Conservation (phyloP, 2,329 filamentous ascomycete genomes). For the Aotearoamyces nothofagi region DNA sequence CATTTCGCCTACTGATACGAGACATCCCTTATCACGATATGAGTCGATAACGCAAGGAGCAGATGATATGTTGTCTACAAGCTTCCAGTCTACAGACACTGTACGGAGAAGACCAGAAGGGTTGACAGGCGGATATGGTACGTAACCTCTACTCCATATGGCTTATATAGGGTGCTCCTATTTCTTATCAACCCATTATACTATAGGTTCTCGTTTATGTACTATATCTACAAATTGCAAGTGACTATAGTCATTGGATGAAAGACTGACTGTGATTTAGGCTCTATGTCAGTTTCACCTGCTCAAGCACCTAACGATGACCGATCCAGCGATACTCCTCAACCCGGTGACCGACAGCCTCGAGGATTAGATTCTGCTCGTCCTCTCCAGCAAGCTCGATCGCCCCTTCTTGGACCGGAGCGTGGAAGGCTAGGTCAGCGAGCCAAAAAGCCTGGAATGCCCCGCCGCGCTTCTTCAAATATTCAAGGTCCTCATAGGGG, state of each 20-base stretch:
- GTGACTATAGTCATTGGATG: no score
- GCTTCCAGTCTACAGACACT: slow-evolving; percentile 43
- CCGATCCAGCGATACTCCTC: slow-evolving; percentile 15
- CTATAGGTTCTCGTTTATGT: not conserved
- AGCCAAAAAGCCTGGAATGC: slow-evolving; percentile 49
- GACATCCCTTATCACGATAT: slow-evolving; percentile 21
- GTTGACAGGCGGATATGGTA: slow-evolving; percentile 33
- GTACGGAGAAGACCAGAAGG: slow-evolving; percentile 39
- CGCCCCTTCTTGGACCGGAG: slow-evolving; percentile 19
- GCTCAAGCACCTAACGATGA: slow-evolving; percentile 7
- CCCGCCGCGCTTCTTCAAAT: slow-evolving; percentile 61
- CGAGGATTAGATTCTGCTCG: slow-evolving; percentile 17
- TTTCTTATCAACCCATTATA: not conserved
- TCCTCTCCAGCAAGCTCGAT: slow-evolving; percentile 12
- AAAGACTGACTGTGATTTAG: slow-evolving; percentile 1
- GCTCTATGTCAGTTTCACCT: slow-evolving; percentile 1
- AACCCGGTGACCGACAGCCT: slow-evolving; percentile 11
- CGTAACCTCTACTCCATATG: slow-evolving; percentile 10
- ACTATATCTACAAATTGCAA: not conserved
- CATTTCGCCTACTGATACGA: slow-evolving; percentile 34
- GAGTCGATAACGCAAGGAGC: slow-evolving; percentile 13
- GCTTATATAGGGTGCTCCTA: not conserved
- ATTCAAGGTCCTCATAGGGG: slow-evolving; percentile 60
- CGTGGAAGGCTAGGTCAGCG: slow-evolving; percentile 19
- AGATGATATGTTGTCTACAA: slow-evolving; percentile 35